These are phyloP conservation scores for Neonectria faginata DNA, from an alignment of 2,329 filamentous ascomycete species.

Conservation along the genomic window DNA sequence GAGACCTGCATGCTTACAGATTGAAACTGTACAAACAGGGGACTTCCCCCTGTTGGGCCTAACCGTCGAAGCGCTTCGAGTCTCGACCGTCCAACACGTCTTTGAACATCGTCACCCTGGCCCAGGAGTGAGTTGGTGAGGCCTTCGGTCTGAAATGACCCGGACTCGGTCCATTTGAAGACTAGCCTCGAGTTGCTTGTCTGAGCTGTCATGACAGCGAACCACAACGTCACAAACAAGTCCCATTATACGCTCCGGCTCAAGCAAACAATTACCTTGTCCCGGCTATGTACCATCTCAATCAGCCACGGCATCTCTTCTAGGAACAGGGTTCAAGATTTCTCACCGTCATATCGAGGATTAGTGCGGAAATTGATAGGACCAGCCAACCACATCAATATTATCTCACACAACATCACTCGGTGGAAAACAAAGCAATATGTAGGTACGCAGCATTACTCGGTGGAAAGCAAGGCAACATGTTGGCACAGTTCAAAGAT, in stretches of 20 bases:
- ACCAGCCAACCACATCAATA: neutral
- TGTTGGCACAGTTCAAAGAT: slow-evolving; percentile 12
- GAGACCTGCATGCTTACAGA: neutral
- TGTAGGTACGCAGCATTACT: neutral
- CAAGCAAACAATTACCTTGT: neutral
- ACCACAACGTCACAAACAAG: neutral
- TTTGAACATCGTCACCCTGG: neutral
- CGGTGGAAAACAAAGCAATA: neutral
- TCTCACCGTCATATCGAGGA: neutral
- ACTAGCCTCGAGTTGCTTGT: neutral
- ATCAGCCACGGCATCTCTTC: neutral
- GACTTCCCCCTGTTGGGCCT: neutral
- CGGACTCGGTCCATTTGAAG: neutral
- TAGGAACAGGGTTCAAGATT: neutral
- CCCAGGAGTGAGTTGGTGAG: neutral
- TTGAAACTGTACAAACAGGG: neutral
- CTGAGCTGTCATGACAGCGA: neutral
- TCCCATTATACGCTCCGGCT: neutral
- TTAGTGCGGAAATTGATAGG: neutral
- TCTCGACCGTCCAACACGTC: neutral
- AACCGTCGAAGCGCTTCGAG: neutral
- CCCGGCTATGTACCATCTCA: neutral
- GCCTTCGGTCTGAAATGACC: neutral
- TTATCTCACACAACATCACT: neutral
- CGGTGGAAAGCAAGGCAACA: neutral